Evolutionary conservation across 1,284 basidiomycete genomes (phyloP), one percentile per base, ranked within the genome.

Genomic region (Ceratobasidium papillatum): DNA sequence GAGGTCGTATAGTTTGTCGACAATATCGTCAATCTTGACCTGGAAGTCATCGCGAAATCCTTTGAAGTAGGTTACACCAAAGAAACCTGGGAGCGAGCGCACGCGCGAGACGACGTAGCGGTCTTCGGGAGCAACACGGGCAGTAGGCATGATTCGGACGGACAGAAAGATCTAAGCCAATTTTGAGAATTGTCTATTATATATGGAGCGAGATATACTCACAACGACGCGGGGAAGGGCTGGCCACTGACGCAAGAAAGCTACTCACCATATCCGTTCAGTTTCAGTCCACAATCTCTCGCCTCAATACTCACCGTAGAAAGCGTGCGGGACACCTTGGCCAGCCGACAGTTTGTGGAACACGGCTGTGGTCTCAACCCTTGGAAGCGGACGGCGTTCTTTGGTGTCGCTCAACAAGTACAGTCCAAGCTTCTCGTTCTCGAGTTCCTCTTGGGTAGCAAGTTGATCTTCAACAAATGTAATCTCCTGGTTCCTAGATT

Each of bases 41-140:
- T 87, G 83, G 74, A 88, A 86, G 9, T 85, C 80, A 73, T 91
- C 89, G 34, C 89, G 83, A 82, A 89, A 92, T 0, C 90, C 90
- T 38, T 87, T 80, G 76, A 86, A 85, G 77, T 89, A 89, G 0
- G 87, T 87, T 1, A 87, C 87, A 22, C 86, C 87, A 68, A 90
- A 91, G 79, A 90, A 89, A 0, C 89, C 88, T 86, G 73, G 83
- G 12, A 89, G 78, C 1, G 85, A 84, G 25, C 87, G 84, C 41
- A 89, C 85, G 79, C 88, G 89, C 30, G 83, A 84, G 30, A 90
- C 84, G 12, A 84, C 80, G 78, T 88, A 90, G 9, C 87, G 84
- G 45, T 89, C 86, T 27, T 84, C 82, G 0, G 78, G 69, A 0
- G 83, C 79, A 12, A 90, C 84, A 51, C 84, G 82, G 0, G 88